phyloP scores from a whole-genome alignment of 345 rosid genomes.

The Gossypium mustelinum region DNA sequence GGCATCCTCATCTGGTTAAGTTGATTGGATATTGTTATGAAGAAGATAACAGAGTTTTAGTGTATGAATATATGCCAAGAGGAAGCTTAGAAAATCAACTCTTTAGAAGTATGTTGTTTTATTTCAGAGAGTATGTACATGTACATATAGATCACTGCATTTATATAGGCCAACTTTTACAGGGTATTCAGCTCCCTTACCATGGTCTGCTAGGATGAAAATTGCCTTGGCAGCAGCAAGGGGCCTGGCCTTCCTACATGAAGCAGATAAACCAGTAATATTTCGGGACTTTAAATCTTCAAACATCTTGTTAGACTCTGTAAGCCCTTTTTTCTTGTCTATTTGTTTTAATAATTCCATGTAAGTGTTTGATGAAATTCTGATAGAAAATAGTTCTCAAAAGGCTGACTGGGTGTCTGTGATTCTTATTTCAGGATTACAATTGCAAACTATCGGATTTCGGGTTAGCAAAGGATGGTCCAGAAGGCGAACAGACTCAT shows the following conservation, averaged over 20 bases:
- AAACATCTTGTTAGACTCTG: slow-evolving; percentile 61
- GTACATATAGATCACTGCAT: too few species aligned
- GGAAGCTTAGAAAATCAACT: slow-evolving; percentile 79
- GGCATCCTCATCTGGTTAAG: slow-evolving; percentile 69
- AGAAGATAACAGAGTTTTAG: slow-evolving; percentile 63
- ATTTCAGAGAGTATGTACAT: not conserved
- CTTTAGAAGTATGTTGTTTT: slow-evolving; percentile 48
- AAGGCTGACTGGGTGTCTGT: not conserved
- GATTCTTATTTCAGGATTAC: slow-evolving; percentile 35
- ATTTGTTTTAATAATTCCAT: not conserved
- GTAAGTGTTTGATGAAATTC: not conserved
- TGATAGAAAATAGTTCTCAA: not conserved
- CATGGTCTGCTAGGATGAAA: slow-evolving; percentile 76
- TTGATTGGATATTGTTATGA: slow-evolving; percentile 77
- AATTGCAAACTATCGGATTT: slow-evolving; percentile 52
- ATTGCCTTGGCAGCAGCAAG: slow-evolving; percentile 76
- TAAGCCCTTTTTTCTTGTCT: slow-evolving; percentile 21
- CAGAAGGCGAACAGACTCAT: slow-evolving; percentile 49
- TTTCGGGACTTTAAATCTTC: slow-evolving; percentile 80
- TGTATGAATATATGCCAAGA: slow-evolving; percentile 67
- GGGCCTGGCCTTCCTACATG: slow-evolving; percentile 82
- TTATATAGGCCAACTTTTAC: not conserved
- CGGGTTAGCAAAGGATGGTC: slow-evolving; percentile 61
- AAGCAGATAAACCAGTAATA: slow-evolving; percentile 66
- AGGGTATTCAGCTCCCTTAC: slow-evolving; percentile 41